Evolutionary conservation across 306 rosid species (phyloP).

Genomic region (Hippophae tibetana): DNA sequence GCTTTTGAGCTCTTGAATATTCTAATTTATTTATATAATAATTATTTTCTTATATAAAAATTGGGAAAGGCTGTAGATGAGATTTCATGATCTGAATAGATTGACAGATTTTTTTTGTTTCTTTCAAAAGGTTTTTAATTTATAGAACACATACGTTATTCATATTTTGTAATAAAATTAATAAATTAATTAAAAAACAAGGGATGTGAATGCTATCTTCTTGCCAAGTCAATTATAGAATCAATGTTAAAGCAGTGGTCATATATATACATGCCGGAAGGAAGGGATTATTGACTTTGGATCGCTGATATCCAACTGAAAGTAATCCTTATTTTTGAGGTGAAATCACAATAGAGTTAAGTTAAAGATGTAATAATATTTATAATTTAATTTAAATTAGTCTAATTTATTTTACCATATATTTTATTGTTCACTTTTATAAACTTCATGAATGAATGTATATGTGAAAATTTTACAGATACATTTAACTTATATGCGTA

Average conservation of each 20-base stretch:
- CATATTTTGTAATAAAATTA: neutral
- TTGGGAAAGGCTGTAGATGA: neutral
- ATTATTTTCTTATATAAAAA: neutral
- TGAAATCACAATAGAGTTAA: too few relatives aligned
- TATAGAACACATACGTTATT: conserved; percentile 1
- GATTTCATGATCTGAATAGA: neutral
- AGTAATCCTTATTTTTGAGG: too few relatives aligned
- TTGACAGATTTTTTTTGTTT: conserved; percentile 2
- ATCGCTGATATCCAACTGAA: too few relatives aligned
- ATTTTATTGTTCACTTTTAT: too few relatives aligned
- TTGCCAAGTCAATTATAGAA: conserved; percentile 20
- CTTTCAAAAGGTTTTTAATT: conserved; percentile 5
- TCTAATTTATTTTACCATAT: too few relatives aligned
- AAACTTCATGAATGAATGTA: too few relatives aligned
- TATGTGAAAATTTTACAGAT: too few relatives aligned
- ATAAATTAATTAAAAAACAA: neutral
- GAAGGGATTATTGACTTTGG: conserved; percentile 3
- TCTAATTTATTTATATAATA: neutral
- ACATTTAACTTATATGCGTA: too few relatives aligned
- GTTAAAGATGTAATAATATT: too few relatives aligned
- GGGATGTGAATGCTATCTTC: conserved; percentile 8
- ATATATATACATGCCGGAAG: neutral
- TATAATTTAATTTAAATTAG: too few relatives aligned
- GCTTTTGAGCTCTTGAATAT: conserved; percentile 36
- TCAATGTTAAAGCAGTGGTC: conserved; percentile 2